Conservation (phyloP, 2,329 filamentous ascomycete species). For the Phialophora verrucosa region DNA sequence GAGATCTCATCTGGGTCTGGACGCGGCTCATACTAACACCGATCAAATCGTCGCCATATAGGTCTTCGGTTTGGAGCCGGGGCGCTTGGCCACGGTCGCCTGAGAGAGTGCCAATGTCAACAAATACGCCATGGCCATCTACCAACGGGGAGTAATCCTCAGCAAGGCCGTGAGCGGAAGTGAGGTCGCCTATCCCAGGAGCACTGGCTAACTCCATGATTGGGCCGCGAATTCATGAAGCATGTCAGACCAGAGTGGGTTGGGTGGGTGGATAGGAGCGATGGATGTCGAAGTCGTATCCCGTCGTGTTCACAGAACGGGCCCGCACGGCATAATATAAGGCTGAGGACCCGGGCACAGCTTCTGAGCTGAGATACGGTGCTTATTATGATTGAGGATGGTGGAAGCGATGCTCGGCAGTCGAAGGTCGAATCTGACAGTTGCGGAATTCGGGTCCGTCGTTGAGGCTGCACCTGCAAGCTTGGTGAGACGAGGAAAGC, state of each 20-base stretch:
- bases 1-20: slow-evolving; percentile 63
- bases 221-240: slow-evolving; percentile 25
- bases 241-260: slow-evolving; percentile 6
- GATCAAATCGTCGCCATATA: slow-evolving; percentile 50
- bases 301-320: background rate
- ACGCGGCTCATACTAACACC: slow-evolving; percentile 64
- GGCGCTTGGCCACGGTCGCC: slow-evolving; percentile 6
- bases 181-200: slow-evolving; percentile 24
- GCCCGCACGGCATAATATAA: slow-evolving; percentile 11
- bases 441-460: background rate
- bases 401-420: slow-evolving; percentile 1
- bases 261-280: background rate
- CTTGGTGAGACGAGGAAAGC: slow-evolving; percentile 8
- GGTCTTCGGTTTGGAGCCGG: slow-evolving; percentile 21
- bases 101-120: slow-evolving; percentile 13
- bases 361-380: slow-evolving; percentile 16
- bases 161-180: slow-evolving; percentile 23
- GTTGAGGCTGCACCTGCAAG: slow-evolving; percentile 1
- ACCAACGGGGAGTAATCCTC: slow-evolving; percentile 14
- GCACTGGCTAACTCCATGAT: slow-evolving; percentile 30
- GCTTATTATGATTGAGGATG: slow-evolving; percentile 16
- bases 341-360: background rate
- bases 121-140: slow-evolving; percentile 14
- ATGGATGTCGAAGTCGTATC: background rate
- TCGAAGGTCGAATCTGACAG: slow-evolving; percentile 3